Evolutionary conservation across 2,329 filamentous ascomycete species (phyloP).

Genomic region (Byssoonygena ceratinophila): DNA sequence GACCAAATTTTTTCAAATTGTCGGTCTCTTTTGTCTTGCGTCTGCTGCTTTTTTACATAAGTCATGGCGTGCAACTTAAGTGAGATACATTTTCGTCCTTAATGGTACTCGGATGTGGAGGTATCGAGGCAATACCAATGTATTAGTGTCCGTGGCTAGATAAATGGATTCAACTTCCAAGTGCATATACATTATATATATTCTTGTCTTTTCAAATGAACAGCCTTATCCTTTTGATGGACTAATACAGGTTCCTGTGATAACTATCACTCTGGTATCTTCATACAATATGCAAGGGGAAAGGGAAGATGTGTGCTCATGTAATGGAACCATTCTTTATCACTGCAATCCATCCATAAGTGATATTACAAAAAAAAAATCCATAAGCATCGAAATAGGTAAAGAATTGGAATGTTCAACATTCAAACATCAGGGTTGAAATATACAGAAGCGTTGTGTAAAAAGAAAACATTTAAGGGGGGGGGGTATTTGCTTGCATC

Average conservation of each 20-base stretch:
- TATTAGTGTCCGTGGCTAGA: too few relatives aligned
- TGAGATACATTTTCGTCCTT: conserved; percentile 31
- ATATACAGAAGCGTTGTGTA: neutral
- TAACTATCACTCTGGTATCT: conserved; percentile 9
- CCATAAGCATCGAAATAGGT: neutral
- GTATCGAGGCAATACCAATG: too few relatives aligned
- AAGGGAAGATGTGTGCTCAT: neutral
- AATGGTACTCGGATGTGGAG: neutral
- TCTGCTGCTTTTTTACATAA: conserved; percentile 27
- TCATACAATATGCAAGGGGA: neutral
- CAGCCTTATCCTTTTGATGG: neutral
- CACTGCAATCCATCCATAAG: conserved; percentile 7
- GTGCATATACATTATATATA: too few relatives aligned
- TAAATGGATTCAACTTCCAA: too few relatives aligned
- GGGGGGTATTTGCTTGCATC: neutral
- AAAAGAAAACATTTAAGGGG: neutral
- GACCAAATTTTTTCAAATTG: conserved; percentile 20
- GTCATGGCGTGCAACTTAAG: conserved; percentile 35
- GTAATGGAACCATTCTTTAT: neutral
- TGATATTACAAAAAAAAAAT: conserved; percentile 10
- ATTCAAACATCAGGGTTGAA: conserved; percentile 7
- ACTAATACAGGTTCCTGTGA: conserved; percentile 2
- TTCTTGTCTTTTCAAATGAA: neutral
- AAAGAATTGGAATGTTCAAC: conserved; percentile 11
- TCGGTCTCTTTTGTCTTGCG: conserved; percentile 36